Evolutionary conservation across 495 filamentous ascomycete species (phyloP).

Genomic region (Corynascus novoguineensis): DNA sequence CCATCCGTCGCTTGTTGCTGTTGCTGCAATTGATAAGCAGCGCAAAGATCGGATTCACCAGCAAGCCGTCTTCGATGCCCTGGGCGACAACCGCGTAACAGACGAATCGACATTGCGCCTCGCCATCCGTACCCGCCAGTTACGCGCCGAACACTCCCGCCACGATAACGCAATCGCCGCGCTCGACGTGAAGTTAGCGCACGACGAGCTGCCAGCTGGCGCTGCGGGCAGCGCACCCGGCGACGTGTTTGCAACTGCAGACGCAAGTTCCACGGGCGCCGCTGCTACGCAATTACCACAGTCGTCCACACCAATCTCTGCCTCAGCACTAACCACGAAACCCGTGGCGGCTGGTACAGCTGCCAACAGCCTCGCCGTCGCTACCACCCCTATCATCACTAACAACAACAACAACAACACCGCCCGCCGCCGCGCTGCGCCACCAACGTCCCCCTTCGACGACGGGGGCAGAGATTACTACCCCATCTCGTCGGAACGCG

Average conservation of each 20-base stretch:
- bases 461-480: slow-evolving; percentile 42
- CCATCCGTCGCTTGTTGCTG: not conserved
- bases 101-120: slow-evolving; percentile 59
- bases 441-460: not conserved
- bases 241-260: too few relatives aligned
- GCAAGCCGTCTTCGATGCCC: slow-evolving; percentile 58
- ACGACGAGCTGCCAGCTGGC: not conserved
- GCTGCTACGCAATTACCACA: too few relatives aligned
- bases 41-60: slow-evolving; percentile 53
- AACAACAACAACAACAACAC: not conserved
- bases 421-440: not conserved
- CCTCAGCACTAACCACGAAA: too few relatives aligned
- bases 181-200: slow-evolving; percentile 14
- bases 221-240: too few relatives aligned
- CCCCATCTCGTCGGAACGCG: slow-evolving; percentile 62
- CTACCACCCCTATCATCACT: too few relatives aligned
- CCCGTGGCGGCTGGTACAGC: too few relatives aligned
- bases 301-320: too few relatives aligned
- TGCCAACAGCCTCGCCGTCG: too few relatives aligned
- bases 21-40: slow-evolving; percentile 37
- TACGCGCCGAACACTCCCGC: slow-evolving; percentile 46
- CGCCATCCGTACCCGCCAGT: slow-evolving; percentile 54
- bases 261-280: too few relatives aligned
- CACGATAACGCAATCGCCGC: slow-evolving; percentile 26
- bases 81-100: slow-evolving; percentile 58